Evolutionary conservation across 2,329 filamentous ascomycete species (phyloP), one percentile per base, ranked within the genome.

Genomic region (Penicillium nordicum): DNA sequence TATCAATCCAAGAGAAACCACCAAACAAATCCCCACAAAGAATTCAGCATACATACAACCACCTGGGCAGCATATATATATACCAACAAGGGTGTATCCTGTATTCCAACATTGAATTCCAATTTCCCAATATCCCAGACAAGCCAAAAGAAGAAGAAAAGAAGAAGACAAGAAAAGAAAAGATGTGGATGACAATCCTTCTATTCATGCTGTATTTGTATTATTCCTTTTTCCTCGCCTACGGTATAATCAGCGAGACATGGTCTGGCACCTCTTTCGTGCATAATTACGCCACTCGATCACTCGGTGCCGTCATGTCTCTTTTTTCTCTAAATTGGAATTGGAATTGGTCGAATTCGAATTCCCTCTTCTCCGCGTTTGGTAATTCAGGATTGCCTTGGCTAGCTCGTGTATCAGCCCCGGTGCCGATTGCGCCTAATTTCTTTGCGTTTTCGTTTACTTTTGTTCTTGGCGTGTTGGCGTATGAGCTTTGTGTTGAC

Each of bases 221-320:
- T 36, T 57, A 57, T 40, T 49, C 37, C 23, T 53, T 53, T 32
- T 55, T 55, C 21, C 10, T 51, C 27, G 27, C 29, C 21, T 54
- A 54, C 38, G n/a, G 18, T 0, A 4, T 18, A 21, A 30, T 50
- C 30, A 11, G 27, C 40, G n/a, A 36, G 23, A 9, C 18, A 23
- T n/a, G 11, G 10, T 43, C 23, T 12, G 25, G 21, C 21, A 21
- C 52, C 10, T 45, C 43, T 3, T 57, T 40, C 23, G 14, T 47
- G 16, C 29, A 32, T 16, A n/a, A 61, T 57, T 59, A 44, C 52
- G 51, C 56, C 52, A 57, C 61, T 21, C 30, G 55, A 14, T 51
- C 51, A 34, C 38, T 25, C 5, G 5, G 44, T 61, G 51, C 56
- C 56, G 56, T 57, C 51, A 63, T 57, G 25, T 36, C 40, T 11